Evolutionary conservation across 78 protist genomes (phyloP).

Genomic region (Dictyostelium purpureum): DNA sequence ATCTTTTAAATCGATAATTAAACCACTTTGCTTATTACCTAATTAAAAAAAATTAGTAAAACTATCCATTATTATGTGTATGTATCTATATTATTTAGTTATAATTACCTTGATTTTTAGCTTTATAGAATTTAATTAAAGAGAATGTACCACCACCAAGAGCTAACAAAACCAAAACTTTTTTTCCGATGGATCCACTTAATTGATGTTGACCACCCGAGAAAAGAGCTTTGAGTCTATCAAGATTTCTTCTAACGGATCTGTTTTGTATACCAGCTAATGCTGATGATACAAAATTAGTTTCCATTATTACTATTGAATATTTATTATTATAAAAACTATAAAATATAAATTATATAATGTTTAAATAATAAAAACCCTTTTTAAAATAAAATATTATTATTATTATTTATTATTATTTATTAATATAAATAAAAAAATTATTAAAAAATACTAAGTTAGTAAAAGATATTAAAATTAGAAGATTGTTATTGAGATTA

Average conservation of each 20-base stretch:
- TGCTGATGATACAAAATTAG: slow-evolving; percentile 7
- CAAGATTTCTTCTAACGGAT: slow-evolving; percentile 16
- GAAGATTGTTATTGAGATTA: too few relatives aligned
- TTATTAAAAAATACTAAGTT: too few relatives aligned
- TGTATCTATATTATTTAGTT: background rate
- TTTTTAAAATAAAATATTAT: too few relatives aligned
- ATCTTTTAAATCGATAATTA: slow-evolving; percentile 37
- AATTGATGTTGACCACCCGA: background rate
- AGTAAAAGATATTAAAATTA: too few relatives aligned
- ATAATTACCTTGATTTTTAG: slow-evolving; percentile 13
- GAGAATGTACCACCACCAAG: slow-evolving; percentile 67
- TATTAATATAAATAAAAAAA: too few relatives aligned
- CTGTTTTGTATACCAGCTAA: slow-evolving; percentile 6
- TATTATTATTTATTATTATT: too few relatives aligned
- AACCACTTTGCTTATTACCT: slow-evolving; percentile 34
- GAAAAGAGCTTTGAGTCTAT: background rate
- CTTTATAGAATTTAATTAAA: slow-evolving; percentile 22
- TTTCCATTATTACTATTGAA: background rate
- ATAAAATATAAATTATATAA: background rate
- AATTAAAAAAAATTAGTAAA: background rate
- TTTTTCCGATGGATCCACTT: background rate
- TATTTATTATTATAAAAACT: background rate
- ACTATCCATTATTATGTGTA: background rate
- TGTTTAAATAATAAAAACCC: too few relatives aligned
- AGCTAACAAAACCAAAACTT: slow-evolving; percentile 21